Evolutionary conservation across 768 basidiomycete genomes (phyloP), one percentile per base, ranked within the genome.

Genomic region (Boletus speciosus): DNA sequence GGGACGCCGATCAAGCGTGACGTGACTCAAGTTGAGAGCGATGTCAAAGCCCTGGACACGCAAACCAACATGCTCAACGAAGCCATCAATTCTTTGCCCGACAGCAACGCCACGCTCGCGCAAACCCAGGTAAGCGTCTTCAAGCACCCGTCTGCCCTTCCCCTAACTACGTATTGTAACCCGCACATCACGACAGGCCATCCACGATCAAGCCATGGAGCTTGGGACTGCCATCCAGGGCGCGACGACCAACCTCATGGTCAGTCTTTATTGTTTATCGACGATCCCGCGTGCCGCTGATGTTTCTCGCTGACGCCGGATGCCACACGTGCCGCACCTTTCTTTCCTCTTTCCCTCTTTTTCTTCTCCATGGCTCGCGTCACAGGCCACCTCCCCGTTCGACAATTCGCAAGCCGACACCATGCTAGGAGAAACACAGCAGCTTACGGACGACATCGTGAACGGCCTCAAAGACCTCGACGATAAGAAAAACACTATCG

Each of bases 1-100:
- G 63, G 56, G 9, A 37, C 36, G n/a, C 56, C 56, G 1, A 40
- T 53, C 43, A 55, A 46, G 49, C 63, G 56, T 40, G 51, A 44
- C 46, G n/a, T 5, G 2, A 5, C 2, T 4, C 4, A 29, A 36
- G 29, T 62, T 9, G 7, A 21, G 39, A 3, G 5, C 1, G 62
- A 54, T 42, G 21, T 64, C 14, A 0, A 34, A 2, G 0, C 0
- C 0, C 1, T 64, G 11, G 1, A 1, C 1, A 0, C 0, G 0
- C 1, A 23, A 32, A 2, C 21, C 6, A 4, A 16, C 2, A 0
- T 2, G 0, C 55, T 63, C 19, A 44, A 52, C 27, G 0, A 0
- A 3, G 2, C 9, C 19, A 19, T 65, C 23, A 6, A 41, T 0
- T 36, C 2, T 15, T 15, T 45, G 16, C 35, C 54, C 5, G 1